These are phyloP conservation scores for Phyllosticta citrichinensis DNA, from an alignment of 2,329 filamentous ascomycete genomes.

Conservation along the genomic window DNA sequence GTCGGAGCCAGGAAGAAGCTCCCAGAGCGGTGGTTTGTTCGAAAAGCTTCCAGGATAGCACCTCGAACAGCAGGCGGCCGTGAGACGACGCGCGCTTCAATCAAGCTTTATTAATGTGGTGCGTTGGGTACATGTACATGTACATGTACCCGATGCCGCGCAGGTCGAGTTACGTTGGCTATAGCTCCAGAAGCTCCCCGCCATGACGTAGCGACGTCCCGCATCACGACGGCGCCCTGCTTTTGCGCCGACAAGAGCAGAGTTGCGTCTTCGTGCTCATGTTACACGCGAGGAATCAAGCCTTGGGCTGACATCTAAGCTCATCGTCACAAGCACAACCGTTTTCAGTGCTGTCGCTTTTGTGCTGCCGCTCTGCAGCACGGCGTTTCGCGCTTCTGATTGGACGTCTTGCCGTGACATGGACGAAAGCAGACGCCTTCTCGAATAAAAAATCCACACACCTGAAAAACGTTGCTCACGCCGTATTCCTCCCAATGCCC, in stretches of 20 bases:
- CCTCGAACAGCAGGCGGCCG: not conserved
- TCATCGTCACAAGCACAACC: not conserved
- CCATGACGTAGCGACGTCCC: not conserved
- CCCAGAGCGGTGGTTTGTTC: not conserved
- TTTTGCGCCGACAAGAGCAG: not conserved
- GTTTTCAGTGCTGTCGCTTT: not conserved
- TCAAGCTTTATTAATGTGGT: not conserved
- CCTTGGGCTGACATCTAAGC: not conserved
- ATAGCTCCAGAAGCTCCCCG: not conserved
- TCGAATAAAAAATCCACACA: not conserved
- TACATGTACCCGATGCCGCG: not conserved
- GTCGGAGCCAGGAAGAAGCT: not conserved
- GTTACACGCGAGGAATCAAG: not conserved
- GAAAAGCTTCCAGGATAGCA: not conserved
- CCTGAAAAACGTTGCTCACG: constrained; percentile 14
- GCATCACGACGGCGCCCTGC: not conserved
- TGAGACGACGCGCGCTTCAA: not conserved
- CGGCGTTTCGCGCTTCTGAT: not conserved
- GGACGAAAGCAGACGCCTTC: not conserved
- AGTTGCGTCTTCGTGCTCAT: not conserved
- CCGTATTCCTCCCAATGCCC: constrained; percentile 44
- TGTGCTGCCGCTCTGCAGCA: not conserved
- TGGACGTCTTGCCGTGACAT: not conserved
- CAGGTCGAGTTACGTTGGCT: not conserved
- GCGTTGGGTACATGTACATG: not conserved